phyloP scores from a whole-genome alignment of 495 filamentous ascomycete species.

The Hypoxylon cercidicola region DNA sequence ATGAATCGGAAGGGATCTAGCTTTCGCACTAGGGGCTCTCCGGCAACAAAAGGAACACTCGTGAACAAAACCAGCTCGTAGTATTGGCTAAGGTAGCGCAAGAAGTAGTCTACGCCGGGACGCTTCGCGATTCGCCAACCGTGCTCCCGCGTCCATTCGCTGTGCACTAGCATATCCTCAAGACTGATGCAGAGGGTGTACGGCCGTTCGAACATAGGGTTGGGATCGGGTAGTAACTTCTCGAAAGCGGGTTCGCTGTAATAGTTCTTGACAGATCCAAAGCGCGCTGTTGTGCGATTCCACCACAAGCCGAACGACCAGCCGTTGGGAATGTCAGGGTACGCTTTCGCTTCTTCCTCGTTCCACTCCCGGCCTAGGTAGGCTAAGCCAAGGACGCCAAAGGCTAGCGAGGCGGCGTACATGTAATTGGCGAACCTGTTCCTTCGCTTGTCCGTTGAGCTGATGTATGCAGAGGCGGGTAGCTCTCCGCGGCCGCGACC shows the following conservation, averaged over 20 bases:
- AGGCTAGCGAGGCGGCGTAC: constrained; percentile 65
- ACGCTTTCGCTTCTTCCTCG: constrained; percentile 73
- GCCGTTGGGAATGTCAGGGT: constrained; percentile 76
- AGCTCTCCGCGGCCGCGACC: constrained; percentile 66
- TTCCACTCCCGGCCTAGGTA: constrained; percentile 88
- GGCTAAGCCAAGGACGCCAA: constrained; percentile 57
- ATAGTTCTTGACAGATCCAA: constrained; percentile 79
- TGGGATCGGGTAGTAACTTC: constrained; percentile 89
- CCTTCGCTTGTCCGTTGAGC: constrained; percentile 84
- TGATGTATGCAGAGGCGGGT: constrained; percentile 86
- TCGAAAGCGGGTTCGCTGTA: constrained; percentile 97
- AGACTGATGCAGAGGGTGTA: constrained; percentile 92
- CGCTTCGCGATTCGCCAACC: constrained; percentile 97
- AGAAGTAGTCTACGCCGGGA: constrained; percentile 95
- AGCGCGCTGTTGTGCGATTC: constrained; percentile 77
- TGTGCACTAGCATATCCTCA: constrained; percentile 93
- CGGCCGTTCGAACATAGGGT: constrained; percentile 82
- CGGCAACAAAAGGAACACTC: constrained; percentile 79
- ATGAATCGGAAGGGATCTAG: constrained; percentile 96
- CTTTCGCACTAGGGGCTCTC: constrained; percentile 88
- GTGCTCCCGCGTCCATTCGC: constrained; percentile 91
- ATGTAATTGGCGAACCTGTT: constrained; percentile 74
- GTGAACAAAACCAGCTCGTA: constrained; percentile 98
- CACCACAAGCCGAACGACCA: constrained; percentile 73
- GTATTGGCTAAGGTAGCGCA: constrained; percentile 95